Conservation (phyloP, 2,329 filamentous ascomycete species). For the Talaromyces sp. region DNA sequence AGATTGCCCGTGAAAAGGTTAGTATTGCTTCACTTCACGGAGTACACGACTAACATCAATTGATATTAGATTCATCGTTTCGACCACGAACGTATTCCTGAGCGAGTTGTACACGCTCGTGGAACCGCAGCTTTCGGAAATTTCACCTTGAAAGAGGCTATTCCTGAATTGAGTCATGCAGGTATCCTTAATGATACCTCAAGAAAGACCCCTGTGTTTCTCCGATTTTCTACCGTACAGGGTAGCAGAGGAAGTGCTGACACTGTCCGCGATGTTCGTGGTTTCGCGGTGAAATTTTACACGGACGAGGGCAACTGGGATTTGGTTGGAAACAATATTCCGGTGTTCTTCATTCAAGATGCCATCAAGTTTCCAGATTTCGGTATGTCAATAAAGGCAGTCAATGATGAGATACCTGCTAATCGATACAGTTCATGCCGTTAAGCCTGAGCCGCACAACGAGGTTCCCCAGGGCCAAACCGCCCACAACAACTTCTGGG, state of each 20-base stretch:
- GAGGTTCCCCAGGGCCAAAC: constrained; percentile 68
- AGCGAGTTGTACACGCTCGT: constrained; percentile 65
- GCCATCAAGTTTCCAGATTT: constrained; percentile 71
- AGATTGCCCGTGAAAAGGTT: constrained; percentile 70
- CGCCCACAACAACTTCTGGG: constrained; percentile 75
- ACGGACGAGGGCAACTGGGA: constrained; percentile 77
- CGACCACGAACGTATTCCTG: constrained; percentile 69
- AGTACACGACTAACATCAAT: not conserved
- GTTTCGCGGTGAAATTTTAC: constrained; percentile 76
- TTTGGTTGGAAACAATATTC: constrained; percentile 70
- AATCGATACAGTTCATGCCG: constrained; percentile 44
- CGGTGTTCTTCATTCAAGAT: constrained; percentile 74
- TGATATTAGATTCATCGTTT: constrained; percentile 57
- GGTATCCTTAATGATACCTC: constrained; percentile 66
- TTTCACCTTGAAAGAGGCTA: constrained; percentile 64
- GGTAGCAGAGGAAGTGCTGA: constrained; percentile 74
- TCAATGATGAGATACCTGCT: not conserved
- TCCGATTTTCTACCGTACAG: constrained; percentile 75
- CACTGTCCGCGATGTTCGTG: constrained; percentile 77
- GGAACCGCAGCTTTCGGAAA: constrained; percentile 64
- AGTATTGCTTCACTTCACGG: not conserved
- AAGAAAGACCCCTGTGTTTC: constrained; percentile 62
- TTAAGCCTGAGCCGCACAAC: constrained; percentile 67
- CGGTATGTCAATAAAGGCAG: constrained; percentile 25
- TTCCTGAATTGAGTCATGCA: constrained; percentile 61